Base-by-base conservation (phyloP, 768 basidiomycete species). In the Mycena maculata region DNA sequence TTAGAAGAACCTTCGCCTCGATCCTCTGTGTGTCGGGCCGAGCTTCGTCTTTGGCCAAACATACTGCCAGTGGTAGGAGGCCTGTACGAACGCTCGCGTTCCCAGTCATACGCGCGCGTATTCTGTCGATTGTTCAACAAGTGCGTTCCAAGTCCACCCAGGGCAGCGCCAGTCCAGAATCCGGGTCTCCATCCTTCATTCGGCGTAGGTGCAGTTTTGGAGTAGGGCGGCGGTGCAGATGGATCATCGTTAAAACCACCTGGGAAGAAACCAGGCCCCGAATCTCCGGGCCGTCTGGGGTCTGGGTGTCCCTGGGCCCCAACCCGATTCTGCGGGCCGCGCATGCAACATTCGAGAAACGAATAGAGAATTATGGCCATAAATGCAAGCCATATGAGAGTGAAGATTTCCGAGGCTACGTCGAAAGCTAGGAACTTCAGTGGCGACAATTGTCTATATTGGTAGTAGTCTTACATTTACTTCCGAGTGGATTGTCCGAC, bases 91-190 rank as follows among this genome's bases (percentile, higher is more conserved):
- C 77, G 77, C 71, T 79, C 81, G 33, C 67, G 81, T 75, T 92
- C 90, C 89, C 89, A 92, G 71, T 90, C 89, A 70, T 86, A 91
- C 49, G 74, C 63, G 20, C 77, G 69, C 27, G 42, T n/a, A 52
- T 66, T 52, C 50, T 68, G 78, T 58, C 65, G 71, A 57, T 76
- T 76, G 73, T 85, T 90, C 77, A 84, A 80, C 3, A 89, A 71
- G 67, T 87, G 86, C 28, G 88, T 86, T 2, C 89, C 91, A 3
- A 92, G 76, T 28, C 90, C 91, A 9, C 94, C 96, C 1, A 92
- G 72, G 1, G 88, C 86, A 9, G 92, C 88, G 4, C 95, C 95
- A 2, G 92, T 90, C 92, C 90, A 96, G 76, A 97, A 96, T 4
- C 94, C 94, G 13, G 92, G 90, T 44, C 68, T 69, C 60, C 78